A percentile compares a stretch with the other conserved stretches of the same genome.
Evolutionary conservation across 495 filamentous ascomycete genomes (phyloP).

Genomic region (Penicillium robsamsonii): DNA sequence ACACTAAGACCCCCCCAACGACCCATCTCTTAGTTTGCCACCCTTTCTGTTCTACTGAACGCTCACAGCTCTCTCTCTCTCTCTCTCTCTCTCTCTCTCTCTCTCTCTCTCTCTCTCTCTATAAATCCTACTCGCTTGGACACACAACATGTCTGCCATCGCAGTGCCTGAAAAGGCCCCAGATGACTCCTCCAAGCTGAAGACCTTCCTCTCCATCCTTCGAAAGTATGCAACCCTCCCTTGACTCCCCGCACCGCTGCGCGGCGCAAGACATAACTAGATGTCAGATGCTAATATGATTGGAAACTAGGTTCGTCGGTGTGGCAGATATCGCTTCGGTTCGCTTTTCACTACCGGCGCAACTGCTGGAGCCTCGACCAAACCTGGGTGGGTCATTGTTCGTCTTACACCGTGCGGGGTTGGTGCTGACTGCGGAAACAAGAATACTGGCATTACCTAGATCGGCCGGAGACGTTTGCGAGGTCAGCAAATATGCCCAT

Average conservation of each 20-base stretch:
- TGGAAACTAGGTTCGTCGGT: slow-evolving; percentile 71
- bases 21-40: slow-evolving; percentile 17
- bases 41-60: slow-evolving; percentile 8
- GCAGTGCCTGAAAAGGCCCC: slow-evolving; percentile 59
- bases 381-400: slow-evolving; percentile 64
- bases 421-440: slow-evolving; percentile 18
- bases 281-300: slow-evolving; percentile 22
- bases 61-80: neutral
- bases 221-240: slow-evolving; percentile 59
- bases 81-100: slow-evolving; percentile 5
- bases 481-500: slow-evolving; percentile 48
- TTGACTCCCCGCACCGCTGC: neutral
- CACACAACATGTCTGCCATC: slow-evolving; percentile 33
- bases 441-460: slow-evolving; percentile 99
- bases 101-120: neutral
- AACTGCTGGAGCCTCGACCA: slow-evolving; percentile 90
- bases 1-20: slow-evolving; percentile 15
- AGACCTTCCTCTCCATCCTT: slow-evolving; percentile 78
- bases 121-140: neutral
- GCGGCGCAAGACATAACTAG: neutral
- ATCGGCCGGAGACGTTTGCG: slow-evolving; percentile 91
- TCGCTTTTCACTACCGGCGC: slow-evolving; percentile 91
- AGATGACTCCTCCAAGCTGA: slow-evolving; percentile 80
- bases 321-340: slow-evolving; percentile 93
- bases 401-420: neutral